Evolutionary conservation across 2,329 filamentous ascomycete species (phyloP).

Genomic region (Calonectria crousiana): DNA sequence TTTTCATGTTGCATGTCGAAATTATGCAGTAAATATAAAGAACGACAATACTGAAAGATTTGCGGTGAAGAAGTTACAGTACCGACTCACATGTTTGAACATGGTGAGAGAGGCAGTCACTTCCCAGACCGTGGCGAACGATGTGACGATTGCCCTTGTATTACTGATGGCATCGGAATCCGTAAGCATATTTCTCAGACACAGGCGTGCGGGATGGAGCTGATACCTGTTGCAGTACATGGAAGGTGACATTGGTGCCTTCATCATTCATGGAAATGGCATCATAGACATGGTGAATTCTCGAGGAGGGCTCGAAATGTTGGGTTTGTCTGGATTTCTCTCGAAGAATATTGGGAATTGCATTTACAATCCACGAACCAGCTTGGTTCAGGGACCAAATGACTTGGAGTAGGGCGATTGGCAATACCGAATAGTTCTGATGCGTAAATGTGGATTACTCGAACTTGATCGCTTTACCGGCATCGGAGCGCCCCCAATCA

Average conservation of each 20-base stretch:
- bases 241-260: constrained; percentile 9
- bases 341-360: constrained; percentile 9
- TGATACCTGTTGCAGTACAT: background rate
- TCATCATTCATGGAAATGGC: background rate
- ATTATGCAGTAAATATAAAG: constrained; percentile 25
- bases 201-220: background rate
- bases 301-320: background rate
- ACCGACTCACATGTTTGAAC: background rate
- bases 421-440: background rate
- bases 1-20: constrained; percentile 34
- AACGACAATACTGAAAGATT: constrained; percentile 9
- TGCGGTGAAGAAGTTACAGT: constrained; percentile 10
- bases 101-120: background rate
- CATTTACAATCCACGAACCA: background rate
- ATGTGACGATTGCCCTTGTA: constrained; percentile 10
- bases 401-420: background rate
- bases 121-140: constrained; percentile 4
- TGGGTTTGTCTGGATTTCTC: constrained; percentile 10
- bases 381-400: background rate
- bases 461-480: background rate
- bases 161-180: constrained; percentile 22
- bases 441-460: background rate
- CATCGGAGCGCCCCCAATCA: background rate
- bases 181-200: background rate
- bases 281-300: constrained; percentile 9